Evolutionary conservation across 106 monocot genomes (phyloP).

Genomic region (Amphibolis antarctica): DNA sequence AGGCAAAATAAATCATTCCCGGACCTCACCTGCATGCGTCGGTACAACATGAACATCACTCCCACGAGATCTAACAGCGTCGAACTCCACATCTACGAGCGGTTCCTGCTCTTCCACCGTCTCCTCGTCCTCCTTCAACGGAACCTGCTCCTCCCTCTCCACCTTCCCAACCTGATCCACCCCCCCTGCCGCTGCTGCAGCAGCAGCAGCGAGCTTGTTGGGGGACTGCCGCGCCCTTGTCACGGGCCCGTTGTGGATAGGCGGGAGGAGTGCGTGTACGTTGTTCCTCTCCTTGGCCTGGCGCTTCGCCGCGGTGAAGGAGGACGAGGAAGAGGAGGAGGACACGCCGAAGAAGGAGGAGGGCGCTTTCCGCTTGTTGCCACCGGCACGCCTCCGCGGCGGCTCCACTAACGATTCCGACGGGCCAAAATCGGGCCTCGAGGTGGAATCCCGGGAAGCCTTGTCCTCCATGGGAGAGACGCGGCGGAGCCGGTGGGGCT

Average conservation of each 20-base stretch:
- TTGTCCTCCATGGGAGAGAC: neutral
- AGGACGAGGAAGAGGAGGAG: constrained; percentile 3
- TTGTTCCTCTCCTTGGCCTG: constrained; percentile 60
- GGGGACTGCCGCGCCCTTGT: constrained; percentile 79
- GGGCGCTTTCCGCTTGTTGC: constrained; percentile 39
- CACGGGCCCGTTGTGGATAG: constrained; percentile 49
- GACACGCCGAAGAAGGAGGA: constrained; percentile 4
- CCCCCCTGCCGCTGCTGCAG: neutral
- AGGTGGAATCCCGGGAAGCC: neutral
- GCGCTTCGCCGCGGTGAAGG: constrained; percentile 40
- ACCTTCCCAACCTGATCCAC: neutral
- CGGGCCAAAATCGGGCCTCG: neutral
- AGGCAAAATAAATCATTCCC: neutral
- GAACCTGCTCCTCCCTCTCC: neutral
- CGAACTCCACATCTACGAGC: constrained; percentile 61
- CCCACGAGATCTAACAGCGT: constrained; percentile 54
- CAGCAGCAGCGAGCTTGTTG: constrained; percentile 33
- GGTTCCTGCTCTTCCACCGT: constrained; percentile 20
- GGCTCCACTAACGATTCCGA: constrained; percentile 28
- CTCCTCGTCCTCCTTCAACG: constrained; percentile 22
- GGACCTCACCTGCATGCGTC: constrained; percentile 57
- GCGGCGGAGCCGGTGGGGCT: neutral
- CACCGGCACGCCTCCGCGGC: constrained; percentile 33
- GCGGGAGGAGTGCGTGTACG: constrained; percentile 22
- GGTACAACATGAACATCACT: constrained; percentile 65